Evolutionary conservation across 2,329 filamentous ascomycete genomes (phyloP), one percentile per base, ranked within the genome.

Genomic region (Ophiostoma fasciatum): DNA sequence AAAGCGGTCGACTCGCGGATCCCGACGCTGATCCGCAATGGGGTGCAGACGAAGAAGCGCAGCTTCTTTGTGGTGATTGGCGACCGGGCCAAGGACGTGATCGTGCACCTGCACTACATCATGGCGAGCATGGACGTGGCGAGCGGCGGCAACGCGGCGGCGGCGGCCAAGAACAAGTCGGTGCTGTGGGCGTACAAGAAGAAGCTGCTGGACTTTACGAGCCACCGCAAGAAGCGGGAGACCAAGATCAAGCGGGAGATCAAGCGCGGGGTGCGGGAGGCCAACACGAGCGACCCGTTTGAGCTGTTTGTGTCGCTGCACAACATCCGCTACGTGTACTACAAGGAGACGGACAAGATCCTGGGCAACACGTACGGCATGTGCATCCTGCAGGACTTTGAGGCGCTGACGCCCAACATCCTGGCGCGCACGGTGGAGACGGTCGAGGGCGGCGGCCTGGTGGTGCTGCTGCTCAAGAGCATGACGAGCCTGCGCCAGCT

Each of bases 301-400:
- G 90, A 98, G 61, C 73, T 96, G 37, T 98, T 96, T 61, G 80
- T 96, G 49, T 90, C 85, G 40, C 76, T 94, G 39, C 82, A 96
- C 63, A 85, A 94, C 58, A 94, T 98, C 55, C 82, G 90, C 58
- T 98, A 98, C 71, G 84, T 90, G 39, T 98, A 94, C 68, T 98
- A 98, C 67, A 98, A 98, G 62, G 90, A 98, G 63, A 96, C 90
- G 20, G 90, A 98, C 52, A 96, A 94, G 67, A 94, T 98, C 52
- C 61, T 96, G 38, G 90, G 90, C 55, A 93, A 96, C 57, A 98
- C 90, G 29, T 98, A 90, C 54, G 44, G 43, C 31, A 46, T 47
- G 51, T 94, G 85, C 56, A 93, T 98, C 45, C 62, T 98, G 48
- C 90, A 98, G 58, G 90, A 98, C 54, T 98, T 98, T 50, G 90